Percentiles rank a stretch among this genome's conserved stretches.
Conservation (phyloP, 1,284 basidiomycete genomes). For the Bondarzewia mesenterica region DNA sequence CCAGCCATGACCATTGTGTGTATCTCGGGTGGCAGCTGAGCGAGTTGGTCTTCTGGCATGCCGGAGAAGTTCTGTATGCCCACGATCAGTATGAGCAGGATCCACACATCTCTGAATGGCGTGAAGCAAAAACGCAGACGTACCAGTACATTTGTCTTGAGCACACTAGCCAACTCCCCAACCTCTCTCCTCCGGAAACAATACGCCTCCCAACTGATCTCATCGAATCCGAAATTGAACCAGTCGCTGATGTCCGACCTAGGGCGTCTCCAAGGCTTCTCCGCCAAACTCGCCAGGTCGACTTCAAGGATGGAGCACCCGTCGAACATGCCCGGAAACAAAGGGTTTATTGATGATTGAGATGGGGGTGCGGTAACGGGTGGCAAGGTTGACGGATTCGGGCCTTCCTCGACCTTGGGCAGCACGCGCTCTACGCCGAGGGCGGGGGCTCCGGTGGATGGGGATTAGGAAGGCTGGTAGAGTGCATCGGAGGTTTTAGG, state of each 20-base stretch:
- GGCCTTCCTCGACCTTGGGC: slow-evolving; percentile 33
- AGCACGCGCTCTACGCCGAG: not conserved
- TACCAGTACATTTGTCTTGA: slow-evolving; percentile 73
- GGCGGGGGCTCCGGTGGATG: too few relatives aligned
- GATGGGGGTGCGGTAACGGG: slow-evolving; percentile 62
- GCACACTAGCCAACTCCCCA: slow-evolving; percentile 67
- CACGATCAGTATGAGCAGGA: not conserved
- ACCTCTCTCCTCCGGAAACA: slow-evolving; percentile 80
- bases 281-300: slow-evolving; percentile 75
- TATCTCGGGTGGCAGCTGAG: slow-evolving; percentile 65
- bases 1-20: slow-evolving; percentile 79
- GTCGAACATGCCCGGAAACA: slow-evolving; percentile 57
- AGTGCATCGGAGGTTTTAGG: slow-evolving; percentile 19
- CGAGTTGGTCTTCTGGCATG: slow-evolving; percentile 74
- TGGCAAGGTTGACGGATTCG: slow-evolving; percentile 58
- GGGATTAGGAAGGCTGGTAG: slow-evolving; percentile 17
- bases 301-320: slow-evolving; percentile 85
- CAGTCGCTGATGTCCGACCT: slow-evolving; percentile 95
- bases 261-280: slow-evolving; percentile 89
- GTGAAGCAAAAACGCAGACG: too few relatives aligned
- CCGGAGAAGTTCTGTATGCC: slow-evolving; percentile 64
- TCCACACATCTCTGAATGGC: too few relatives aligned
- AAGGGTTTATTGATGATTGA: slow-evolving; percentile 69
- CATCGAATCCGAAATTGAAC: slow-evolving; percentile 99
- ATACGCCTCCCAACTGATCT: slow-evolving; percentile 91